Evolutionary conservation across 768 basidiomycete genomes (phyloP).

Genomic region (Filobasidium floriforme): DNA sequence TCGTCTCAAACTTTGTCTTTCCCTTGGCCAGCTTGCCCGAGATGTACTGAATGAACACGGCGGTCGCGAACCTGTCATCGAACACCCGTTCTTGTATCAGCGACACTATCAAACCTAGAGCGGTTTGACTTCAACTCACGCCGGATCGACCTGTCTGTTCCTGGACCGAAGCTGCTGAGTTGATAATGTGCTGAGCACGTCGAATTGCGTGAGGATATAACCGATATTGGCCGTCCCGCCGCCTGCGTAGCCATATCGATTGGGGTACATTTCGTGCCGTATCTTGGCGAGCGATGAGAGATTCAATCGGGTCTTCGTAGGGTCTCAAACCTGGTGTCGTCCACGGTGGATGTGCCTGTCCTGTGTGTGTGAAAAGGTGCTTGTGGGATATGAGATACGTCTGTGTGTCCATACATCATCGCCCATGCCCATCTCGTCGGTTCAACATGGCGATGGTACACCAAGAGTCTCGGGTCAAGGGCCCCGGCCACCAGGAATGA

Average conservation of each 20-base stretch:
- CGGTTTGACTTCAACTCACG: slow-evolving; percentile 3
- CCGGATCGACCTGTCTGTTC: slow-evolving; percentile 12
- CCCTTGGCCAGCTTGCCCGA: slow-evolving; percentile 36
- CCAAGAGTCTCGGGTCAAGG: too few species aligned
- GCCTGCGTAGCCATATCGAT: slow-evolving; percentile 1
- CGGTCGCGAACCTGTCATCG: slow-evolving; percentile 32
- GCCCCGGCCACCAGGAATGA: too few species aligned
- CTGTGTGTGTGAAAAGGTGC: too few species aligned
- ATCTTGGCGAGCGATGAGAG: too few species aligned
- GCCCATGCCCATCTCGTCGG: too few species aligned
- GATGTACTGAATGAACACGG: slow-evolving; percentile 36
- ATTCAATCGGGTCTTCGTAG: too few species aligned
- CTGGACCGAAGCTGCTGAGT: slow-evolving; percentile 15
- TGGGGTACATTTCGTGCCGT: background rate
- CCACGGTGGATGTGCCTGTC: too few species aligned
- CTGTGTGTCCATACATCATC: too few species aligned
- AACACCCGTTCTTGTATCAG: background rate
- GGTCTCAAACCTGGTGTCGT: too few species aligned
- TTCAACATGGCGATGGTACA: too few species aligned
- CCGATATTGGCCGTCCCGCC: background rate
- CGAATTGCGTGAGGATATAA: slow-evolving; percentile 16
- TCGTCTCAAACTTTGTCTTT: slow-evolving; percentile 28
- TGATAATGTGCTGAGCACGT: slow-evolving; percentile 19
- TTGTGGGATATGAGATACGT: too few species aligned
- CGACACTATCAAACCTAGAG: too few species aligned